Base-by-base conservation (phyloP, 1,139 yeast species). In the Taiozyma sp. region DNA sequence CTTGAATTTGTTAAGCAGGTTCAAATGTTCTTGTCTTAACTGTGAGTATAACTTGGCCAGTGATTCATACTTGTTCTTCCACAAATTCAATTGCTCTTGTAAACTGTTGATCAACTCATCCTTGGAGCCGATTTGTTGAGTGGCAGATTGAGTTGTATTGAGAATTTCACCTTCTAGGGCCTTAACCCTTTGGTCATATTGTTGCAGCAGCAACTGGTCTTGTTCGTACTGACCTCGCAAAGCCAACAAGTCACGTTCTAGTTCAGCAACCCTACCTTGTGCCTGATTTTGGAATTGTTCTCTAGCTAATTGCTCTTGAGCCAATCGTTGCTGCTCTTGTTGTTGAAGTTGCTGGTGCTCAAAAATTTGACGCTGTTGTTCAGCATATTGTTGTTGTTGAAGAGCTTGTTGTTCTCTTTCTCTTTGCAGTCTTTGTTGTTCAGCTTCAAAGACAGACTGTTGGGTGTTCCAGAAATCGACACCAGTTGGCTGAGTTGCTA, bases 31-130 rank as follows among this genome's bases (percentile, higher is more conserved):
- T 69, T 89, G 96, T 63, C 97, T 86, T 59, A 92, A 76, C 68
- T 91, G 97, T 2, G 96, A 86, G 66, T 92, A 92, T 55, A 92
- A 75, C 64, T 90, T 89, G 6, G 97, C 97, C 59, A 92, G 76
- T 0, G 96, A 81, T 65, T 91, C 97, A 68, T 92, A 92, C 70
- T 92, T 92, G 53, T 80, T 81, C 54, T 89, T 83, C 97, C 97
- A 91, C 55, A 83, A 79, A 40, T 71, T 74, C 45, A 87, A 78
- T 68, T 90, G 96, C 50, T 88, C 95, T 63, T 87, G 92, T 51
- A 88, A 68, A 52, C 80, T 78, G 45, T 72, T 76, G 50, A 87
- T 73, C 63, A 85, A 84, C 54, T 88, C 96, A 60, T 88, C 91
- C 63, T 88, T 90, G 8, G 92, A 78, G 8, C 83, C 83, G 48